Conservation (phyloP, 805 yeast genomes). For the Sungouiella blattae region DNA sequence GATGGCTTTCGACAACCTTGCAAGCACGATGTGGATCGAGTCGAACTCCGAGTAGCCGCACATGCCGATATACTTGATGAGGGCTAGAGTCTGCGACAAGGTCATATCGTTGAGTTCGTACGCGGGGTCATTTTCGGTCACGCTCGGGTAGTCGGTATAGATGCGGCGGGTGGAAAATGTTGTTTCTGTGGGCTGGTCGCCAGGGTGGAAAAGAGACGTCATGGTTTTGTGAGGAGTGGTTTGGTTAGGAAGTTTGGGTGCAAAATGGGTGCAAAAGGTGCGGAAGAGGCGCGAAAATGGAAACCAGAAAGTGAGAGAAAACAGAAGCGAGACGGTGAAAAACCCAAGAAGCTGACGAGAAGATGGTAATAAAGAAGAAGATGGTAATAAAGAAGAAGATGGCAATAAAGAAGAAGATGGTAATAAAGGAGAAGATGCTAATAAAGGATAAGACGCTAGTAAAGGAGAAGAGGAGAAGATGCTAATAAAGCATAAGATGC, state of each 20-base stretch:
- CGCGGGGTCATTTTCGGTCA: background rate
- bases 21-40: constrained; percentile 7
- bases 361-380: background rate
- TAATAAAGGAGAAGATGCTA: no score
- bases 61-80: constrained; percentile 10
- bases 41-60: constrained; percentile 10
- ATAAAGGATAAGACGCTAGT: no score
- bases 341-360: no score
- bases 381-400: background rate
- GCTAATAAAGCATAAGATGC: no score
- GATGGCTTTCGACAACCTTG: constrained; percentile 8
- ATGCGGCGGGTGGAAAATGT: constrained; percentile 1
- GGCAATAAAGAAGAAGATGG: no score
- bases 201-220: background rate
- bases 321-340: no score
- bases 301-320: background rate
- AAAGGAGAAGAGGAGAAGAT: no score
- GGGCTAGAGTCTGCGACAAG: constrained; percentile 10
- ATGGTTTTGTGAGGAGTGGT: no score
- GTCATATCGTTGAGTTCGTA: background rate
- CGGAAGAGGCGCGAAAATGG: background rate
- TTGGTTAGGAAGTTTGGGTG: background rate
- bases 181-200: background rate
- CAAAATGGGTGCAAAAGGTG: constrained; percentile 2
- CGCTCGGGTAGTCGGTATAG: constrained; percentile 8